Percentiles rank a stretch among this genome's conserved stretches.
phyloP scores from a whole-genome alignment of 257 asterid species.

The Scutellaria galericulata region DNA sequence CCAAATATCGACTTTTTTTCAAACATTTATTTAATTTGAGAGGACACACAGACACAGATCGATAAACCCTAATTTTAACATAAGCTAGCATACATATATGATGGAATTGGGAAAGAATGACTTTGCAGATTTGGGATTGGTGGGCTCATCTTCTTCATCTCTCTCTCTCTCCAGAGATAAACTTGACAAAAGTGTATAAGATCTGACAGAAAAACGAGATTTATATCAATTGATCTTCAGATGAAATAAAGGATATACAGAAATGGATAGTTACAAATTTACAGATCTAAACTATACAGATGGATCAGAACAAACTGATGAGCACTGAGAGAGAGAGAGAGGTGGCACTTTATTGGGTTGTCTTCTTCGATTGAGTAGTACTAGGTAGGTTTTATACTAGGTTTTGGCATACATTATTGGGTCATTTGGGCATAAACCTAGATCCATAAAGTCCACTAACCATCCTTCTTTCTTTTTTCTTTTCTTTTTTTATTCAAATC shows the following conservation, averaged over 20 bases:
- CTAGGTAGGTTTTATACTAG: constrained; percentile 32
- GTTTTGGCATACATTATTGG: not conserved
- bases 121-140: not conserved
- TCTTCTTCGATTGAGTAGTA: not conserved
- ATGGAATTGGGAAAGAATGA: too few species aligned
- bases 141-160: too few species aligned
- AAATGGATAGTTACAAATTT: too few species aligned
- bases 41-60: too few species aligned
- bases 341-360: not conserved
- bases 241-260: not conserved
- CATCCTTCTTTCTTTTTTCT: too few species aligned
- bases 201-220: not conserved
- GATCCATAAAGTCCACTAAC: constrained; percentile 1
- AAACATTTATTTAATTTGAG: too few species aligned
- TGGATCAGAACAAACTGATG: too few species aligned
- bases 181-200: not conserved
- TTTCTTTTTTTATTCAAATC: too few species aligned
- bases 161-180: not conserved
- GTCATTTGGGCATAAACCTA: constrained; percentile 6
- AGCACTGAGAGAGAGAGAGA: not conserved
- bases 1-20: constrained; percentile 9
- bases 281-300: too few species aligned
- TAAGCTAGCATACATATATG: too few species aligned
- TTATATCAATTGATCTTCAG: not conserved
- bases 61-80: constrained; percentile 21